These are phyloP conservation scores for Fomitopsis pulvina DNA, from an alignment of 768 basidiomycete species.

Conservation along the genomic window DNA sequence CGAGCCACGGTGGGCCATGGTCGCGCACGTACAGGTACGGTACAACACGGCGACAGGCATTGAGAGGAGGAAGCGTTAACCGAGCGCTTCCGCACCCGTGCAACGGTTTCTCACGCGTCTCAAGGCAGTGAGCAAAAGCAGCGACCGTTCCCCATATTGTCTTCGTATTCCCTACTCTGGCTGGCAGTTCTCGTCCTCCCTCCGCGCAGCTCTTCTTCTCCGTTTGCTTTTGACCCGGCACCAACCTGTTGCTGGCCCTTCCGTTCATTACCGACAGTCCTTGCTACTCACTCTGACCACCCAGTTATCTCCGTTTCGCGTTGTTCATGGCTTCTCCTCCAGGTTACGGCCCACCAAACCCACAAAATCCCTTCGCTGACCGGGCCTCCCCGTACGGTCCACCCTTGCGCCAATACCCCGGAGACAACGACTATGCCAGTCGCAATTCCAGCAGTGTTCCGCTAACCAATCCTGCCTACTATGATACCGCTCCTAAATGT, in stretches of 20 bases:
- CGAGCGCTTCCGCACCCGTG: too few relatives aligned
- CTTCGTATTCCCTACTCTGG: not conserved
- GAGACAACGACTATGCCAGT: conserved; percentile 20
- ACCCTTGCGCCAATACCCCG: conserved; percentile 22
- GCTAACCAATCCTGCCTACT: conserved; percentile 20
- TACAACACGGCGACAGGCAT: too few relatives aligned
- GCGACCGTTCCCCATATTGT: not conserved
- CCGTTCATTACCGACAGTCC: conserved; percentile 14
- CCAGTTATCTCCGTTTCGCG: conserved; percentile 4
- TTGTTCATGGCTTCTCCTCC: conserved; percentile 27
- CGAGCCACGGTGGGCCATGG: too few relatives aligned
- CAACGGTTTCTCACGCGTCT: conserved; percentile 2
- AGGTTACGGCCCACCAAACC: conserved; percentile 25
- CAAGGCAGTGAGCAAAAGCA: conserved; percentile 1
- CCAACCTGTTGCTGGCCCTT: conserved; percentile 25
- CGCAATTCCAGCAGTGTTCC: conserved; percentile 26
- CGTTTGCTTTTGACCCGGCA: conserved; percentile 27
- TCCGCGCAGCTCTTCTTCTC: conserved; percentile 17
- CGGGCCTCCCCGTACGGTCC: conserved; percentile 21
- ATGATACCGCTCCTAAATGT: conserved; percentile 13
- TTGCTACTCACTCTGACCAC: conserved; percentile 7
- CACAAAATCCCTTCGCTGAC: conserved; percentile 27
- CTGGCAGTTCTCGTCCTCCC: not conserved
- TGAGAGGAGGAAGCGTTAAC: too few relatives aligned
- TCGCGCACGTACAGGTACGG: too few relatives aligned